These are phyloP conservation scores for Thermochaetoides thermophila DNA, from an alignment of 495 filamentous ascomycete species.

Conservation along the genomic window DNA sequence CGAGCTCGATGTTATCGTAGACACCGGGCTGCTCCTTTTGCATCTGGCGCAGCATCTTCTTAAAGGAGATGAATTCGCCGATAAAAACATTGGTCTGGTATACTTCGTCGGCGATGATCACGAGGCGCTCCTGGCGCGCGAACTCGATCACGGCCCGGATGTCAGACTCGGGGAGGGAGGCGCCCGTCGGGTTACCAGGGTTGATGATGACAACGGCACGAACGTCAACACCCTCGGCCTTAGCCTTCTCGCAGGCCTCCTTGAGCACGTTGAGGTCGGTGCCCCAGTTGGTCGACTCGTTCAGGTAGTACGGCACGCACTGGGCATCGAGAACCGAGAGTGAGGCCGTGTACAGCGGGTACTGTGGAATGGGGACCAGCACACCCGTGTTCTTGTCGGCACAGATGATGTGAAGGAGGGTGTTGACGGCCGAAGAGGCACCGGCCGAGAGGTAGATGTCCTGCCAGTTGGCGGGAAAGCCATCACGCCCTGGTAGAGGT, in stretches of 20 bases:
- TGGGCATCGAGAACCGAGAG: conserved; percentile 71
- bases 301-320: conserved; percentile 83
- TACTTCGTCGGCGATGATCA: conserved; percentile 89
- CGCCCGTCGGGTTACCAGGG: conserved; percentile 93
- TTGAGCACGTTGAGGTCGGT: conserved; percentile 69
- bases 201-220: conserved; percentile 94
- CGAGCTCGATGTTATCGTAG: conserved; percentile 78
- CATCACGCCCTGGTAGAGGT: conserved; percentile 51
- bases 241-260: conserved; percentile 52
- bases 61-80: conserved; percentile 89
- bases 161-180: conserved; percentile 60
- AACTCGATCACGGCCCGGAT: conserved; percentile 70
- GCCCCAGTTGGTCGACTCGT: conserved; percentile 74
- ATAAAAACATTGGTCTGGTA: conserved; percentile 98
- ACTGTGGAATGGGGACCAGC: conserved; percentile 91
- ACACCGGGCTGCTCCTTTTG: conserved; percentile 57
- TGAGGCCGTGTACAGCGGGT: conserved; percentile 93
- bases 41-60: conserved; percentile 69
- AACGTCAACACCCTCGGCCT: conserved; percentile 62
- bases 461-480: conserved; percentile 60
- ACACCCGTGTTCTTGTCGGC: conserved; percentile 63
- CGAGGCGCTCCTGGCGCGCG: conserved; percentile 71
- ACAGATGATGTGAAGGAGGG: conserved; percentile 81
- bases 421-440: conserved; percentile 88
- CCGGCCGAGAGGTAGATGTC: conserved; percentile 80